Conservation (phyloP, 73 alveolate genomes). For the Tetrahymena elliotti region DNA sequence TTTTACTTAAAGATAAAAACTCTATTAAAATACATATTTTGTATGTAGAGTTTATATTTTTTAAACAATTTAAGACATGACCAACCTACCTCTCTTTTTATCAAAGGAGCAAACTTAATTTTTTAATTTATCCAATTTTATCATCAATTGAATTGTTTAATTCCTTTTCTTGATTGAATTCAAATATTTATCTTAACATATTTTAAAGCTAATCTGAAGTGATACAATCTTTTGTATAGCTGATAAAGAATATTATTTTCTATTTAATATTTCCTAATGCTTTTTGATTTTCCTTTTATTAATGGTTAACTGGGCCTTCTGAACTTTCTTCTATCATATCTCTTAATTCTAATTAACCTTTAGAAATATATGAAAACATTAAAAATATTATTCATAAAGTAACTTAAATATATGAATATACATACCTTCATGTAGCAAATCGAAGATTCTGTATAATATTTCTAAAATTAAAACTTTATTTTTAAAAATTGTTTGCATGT, state of each 20-base stretch:
- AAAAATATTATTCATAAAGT: neutral
- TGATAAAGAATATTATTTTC: neutral
- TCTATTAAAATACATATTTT: too few species aligned
- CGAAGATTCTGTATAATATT: neutral
- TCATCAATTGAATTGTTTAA: neutral
- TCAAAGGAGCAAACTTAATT: neutral
- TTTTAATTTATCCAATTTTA: neutral
- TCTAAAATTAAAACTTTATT: neutral
- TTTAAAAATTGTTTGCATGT: neutral
- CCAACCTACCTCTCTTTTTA: too few species aligned
- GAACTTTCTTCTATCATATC: neutral
- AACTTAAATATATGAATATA: neutral
- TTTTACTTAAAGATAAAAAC: too few species aligned
- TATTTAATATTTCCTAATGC: neutral
- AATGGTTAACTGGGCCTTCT: neutral
- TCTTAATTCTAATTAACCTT: neutral
- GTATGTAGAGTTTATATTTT: too few species aligned
- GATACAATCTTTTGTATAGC: neutral
- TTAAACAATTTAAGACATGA: too few species aligned
- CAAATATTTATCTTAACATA: neutral
- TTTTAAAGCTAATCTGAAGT: neutral
- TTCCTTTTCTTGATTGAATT: neutral
- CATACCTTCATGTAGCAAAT: neutral
- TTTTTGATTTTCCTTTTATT: neutral
- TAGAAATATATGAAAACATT: neutral